A percentile compares a stretch with the other conserved stretches of the same genome.
Conservation (phyloP, 805 yeast genomes). For the Cyberlindnera sargentensis region DNA sequence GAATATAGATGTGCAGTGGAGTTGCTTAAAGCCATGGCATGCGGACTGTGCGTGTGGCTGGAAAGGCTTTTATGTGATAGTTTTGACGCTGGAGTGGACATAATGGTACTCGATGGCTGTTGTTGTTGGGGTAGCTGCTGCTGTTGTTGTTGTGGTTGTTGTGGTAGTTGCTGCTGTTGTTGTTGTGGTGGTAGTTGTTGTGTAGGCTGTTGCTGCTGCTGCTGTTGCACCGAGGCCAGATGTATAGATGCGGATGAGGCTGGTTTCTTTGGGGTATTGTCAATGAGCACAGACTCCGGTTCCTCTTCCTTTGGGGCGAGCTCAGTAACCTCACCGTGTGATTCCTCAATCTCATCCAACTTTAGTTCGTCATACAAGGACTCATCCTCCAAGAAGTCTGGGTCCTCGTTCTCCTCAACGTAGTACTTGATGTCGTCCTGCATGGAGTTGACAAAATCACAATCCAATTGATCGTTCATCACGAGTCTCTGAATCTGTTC, state of each 20-base stretch:
- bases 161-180: background rate
- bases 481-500: slow-evolving; percentile 71
- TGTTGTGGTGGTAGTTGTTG: background rate
- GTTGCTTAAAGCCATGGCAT: background rate
- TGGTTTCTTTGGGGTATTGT: slow-evolving; percentile 31
- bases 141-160: background rate
- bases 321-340: slow-evolving; percentile 43
- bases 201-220: background rate
- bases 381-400: slow-evolving; percentile 89
- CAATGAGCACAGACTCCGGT: slow-evolving; percentile 5
- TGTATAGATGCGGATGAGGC: slow-evolving; percentile 14
- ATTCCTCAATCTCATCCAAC: slow-evolving; percentile 50
- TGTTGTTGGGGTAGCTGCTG: background rate
- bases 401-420: slow-evolving; percentile 90
- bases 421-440: slow-evolving; percentile 89
- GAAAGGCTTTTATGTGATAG: no score
- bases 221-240: background rate
- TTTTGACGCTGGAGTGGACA: background rate
- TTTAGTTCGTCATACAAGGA: slow-evolving; percentile 85
- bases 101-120: background rate
- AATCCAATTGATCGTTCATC: slow-evolving; percentile 74
- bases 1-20: background rate
- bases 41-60: no score
- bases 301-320: slow-evolving; percentile 18
- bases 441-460: slow-evolving; percentile 66